Percentiles rank a stretch among this genome's conserved stretches.
These are phyloP conservation scores for Pseudocercospora macadamiae DNA, from an alignment of 2,329 filamentous ascomycete species.

Conservation along the genomic window DNA sequence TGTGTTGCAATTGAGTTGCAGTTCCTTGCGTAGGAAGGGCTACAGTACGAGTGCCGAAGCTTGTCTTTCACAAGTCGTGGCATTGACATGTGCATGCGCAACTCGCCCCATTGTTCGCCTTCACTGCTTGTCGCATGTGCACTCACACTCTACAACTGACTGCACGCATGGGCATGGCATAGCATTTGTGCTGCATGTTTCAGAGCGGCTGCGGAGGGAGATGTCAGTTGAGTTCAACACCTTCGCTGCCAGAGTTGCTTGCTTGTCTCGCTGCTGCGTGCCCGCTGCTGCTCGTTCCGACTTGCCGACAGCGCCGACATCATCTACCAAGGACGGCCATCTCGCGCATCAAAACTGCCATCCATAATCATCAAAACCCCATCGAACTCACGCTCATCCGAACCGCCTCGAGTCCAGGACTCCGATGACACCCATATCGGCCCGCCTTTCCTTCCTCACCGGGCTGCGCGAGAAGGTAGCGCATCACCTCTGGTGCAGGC, in stretches of 20 bases:
- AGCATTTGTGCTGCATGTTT: no score
- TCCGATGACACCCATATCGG: constrained; percentile 28
- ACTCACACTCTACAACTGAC: no score
- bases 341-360: background rate
- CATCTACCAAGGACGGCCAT: background rate
- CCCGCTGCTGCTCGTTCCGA: background rate
- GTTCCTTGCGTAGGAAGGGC: background rate
- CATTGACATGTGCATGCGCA: no score
- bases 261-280: background rate
- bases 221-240: constrained; percentile 1
- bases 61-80: background rate
- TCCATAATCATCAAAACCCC: background rate
- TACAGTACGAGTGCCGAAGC: no score
- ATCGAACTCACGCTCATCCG: constrained; percentile 1
- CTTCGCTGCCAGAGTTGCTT: constrained; percentile 3
- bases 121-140: background rate
- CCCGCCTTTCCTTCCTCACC: constrained; percentile 3
- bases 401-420: constrained; percentile 26
- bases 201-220: background rate
- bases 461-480: background rate
- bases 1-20: background rate
- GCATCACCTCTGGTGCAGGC: background rate
- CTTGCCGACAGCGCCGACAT: background rate
- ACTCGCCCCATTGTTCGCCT: background rate
- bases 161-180: no score